Base-by-base conservation (phyloP, 768 basidiomycete genomes). In the Lactarius pseudohatsudake region DNA sequence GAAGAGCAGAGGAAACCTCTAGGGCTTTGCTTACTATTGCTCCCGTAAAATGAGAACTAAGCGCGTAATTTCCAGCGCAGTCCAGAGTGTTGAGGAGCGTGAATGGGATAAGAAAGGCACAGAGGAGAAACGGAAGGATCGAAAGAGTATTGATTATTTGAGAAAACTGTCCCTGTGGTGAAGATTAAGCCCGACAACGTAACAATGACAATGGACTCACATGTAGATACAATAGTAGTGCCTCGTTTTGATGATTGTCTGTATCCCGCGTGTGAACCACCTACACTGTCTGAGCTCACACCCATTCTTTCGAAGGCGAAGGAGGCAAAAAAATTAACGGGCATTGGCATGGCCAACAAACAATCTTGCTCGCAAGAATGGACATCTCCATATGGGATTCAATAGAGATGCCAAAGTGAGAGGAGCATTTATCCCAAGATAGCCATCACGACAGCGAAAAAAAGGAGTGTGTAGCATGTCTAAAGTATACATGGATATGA, bases 41-140 rank as follows among this genome's bases (percentile, higher is more conserved):
- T 96, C 89, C 84, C 86, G 77, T 93, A 92, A 96, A 96, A 96
- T 96, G 90, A 94, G 92, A 86, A 88, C 87, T 84, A 70, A 80
- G 80, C 90, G 90, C 87, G 88, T 94, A 76, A 77, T 75, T 66
- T 67, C 71, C 72, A 80, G 86, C 89, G 89, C 84, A 85, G 86
- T 84, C 89, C 94, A 96, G 94, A 96, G 94, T 96, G 94, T 96
- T 85, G 85, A 84, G 84, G 92, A 96, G 94, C 94, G 75, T 61
- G 47, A 13, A 71, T 63, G 34, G 63, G 26, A 30, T 4, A 61
- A 6, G 15, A 62, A 59, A 9, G 5, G 20, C 20, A 18, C 20
- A 68, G 22, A 59, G 13, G 50, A 63, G 9, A 36, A 32, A 40
- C 20, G 38, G 55, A 38, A 40, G 47, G 54, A 62, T 20, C 50